A percentile compares a stretch with the other conserved stretches of the same genome.
These are phyloP conservation scores for Pseudovirgaria hyperparasitica DNA, from an alignment of 2,329 filamentous ascomycete genomes.

Conservation along the genomic window DNA sequence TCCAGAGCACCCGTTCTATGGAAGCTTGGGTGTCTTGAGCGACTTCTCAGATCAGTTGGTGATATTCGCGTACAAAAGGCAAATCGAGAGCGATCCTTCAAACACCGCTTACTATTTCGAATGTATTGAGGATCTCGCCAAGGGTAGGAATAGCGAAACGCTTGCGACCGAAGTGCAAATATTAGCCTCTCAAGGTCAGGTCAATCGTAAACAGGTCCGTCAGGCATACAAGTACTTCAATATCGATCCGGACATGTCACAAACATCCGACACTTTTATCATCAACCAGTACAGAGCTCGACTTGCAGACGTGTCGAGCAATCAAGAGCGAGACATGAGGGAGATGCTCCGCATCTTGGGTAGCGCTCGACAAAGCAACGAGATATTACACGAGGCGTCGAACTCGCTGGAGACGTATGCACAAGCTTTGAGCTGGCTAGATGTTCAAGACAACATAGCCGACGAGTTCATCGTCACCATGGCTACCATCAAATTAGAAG, in stretches of 20 bases:
- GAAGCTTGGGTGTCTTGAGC: constrained; percentile 47
- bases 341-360: constrained; percentile 48
- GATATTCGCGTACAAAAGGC: constrained; percentile 48
- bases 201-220: constrained; percentile 42
- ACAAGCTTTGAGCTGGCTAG: constrained; percentile 51
- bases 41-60: constrained; percentile 52
- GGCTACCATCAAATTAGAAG: constrained; percentile 41
- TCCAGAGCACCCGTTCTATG: constrained; percentile 40
- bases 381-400: constrained; percentile 45
- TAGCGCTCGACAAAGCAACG: constrained; percentile 41
- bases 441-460: constrained; percentile 30
- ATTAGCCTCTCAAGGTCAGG: constrained; percentile 45
- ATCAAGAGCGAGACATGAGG: constrained; percentile 43
- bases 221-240: constrained; percentile 48
- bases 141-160: constrained; percentile 40
- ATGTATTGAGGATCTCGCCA: constrained; percentile 48
- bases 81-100: constrained; percentile 41
- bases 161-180: constrained; percentile 46
- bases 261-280: constrained; percentile 44
- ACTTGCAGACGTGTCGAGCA: constrained; percentile 39
- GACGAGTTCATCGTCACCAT: constrained; percentile 48
- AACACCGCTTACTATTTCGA: constrained; percentile 51
- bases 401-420: constrained; percentile 48
- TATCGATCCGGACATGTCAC: constrained; percentile 32
- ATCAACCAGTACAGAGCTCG: constrained; percentile 49